Evolutionary conservation across 192 early-diverging fungal genomes (phyloP).

Genomic region (Entomortierella chlamydospora): DNA sequence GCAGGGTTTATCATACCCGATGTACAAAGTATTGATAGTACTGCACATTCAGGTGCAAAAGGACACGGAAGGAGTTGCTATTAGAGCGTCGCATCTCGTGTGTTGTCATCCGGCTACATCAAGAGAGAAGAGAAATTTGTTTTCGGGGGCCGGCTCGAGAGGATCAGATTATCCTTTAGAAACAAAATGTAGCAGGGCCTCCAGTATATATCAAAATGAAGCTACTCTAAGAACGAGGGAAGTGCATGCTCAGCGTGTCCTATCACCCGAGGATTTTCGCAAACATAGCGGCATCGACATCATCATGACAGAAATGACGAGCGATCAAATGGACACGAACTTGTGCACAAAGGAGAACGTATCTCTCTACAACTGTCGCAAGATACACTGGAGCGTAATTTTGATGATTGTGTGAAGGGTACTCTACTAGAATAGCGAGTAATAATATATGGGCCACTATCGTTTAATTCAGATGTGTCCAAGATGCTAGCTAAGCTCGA

Average conservation of each 20-base stretch:
- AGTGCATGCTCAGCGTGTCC: slow-evolving; percentile 30
- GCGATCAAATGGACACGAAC: no score
- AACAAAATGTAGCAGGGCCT: no score
- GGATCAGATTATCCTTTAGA: not conserved
- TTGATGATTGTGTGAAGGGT: not conserved
- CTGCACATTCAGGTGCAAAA: no score
- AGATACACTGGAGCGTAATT: slow-evolving; percentile 1
- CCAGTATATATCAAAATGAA: no score
- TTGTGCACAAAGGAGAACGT: slow-evolving; percentile 18
- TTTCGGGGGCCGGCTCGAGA: slow-evolving; percentile 15
- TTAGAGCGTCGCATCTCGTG: no score
- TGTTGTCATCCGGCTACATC: no score
- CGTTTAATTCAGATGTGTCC: slow-evolving; percentile 35
- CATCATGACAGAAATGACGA: not conserved
- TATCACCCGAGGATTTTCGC: not conserved
- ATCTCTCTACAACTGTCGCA: slow-evolving; percentile 15
- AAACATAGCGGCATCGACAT: not conserved
- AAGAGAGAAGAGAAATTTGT: slow-evolving; percentile 52
- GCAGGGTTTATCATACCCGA: no score
- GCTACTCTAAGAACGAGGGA: no score
- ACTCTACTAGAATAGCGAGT: not conserved
- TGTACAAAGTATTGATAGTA: no score
- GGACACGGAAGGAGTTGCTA: no score
- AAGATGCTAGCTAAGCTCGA: slow-evolving; percentile 23
- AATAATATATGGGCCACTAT: slow-evolving; percentile 37